These are phyloP conservation scores for Annulohypoxylon truncatum DNA, from an alignment of 2,329 filamentous ascomycete genomes.

Conservation along the genomic window DNA sequence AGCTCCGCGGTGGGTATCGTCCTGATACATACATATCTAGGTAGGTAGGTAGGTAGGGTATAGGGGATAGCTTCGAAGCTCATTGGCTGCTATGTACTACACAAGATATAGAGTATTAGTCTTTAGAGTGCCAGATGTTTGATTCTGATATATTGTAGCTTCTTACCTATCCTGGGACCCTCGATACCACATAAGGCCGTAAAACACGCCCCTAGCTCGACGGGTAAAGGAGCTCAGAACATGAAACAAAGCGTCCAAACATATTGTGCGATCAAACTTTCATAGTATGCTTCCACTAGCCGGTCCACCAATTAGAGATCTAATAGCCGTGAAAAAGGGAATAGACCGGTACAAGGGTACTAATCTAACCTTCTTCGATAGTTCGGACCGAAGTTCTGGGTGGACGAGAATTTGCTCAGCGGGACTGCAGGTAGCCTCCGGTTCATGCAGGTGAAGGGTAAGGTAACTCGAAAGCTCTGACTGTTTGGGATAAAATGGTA, in stretches of 20 bases:
- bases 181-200: conserved; percentile 5
- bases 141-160: background rate
- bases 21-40: background rate
- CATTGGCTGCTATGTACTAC: background rate
- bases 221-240: background rate
- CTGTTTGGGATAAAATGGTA: background rate
- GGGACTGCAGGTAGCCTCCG: conserved; percentile 32
- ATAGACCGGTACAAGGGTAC: background rate
- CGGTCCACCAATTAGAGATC: background rate
- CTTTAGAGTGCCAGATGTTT: background rate
- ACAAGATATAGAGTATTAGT: background rate
- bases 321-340: background rate
- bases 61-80: background rate
- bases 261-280: conserved; percentile 5
- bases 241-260: conserved; percentile 8
- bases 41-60: background rate
- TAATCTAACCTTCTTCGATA: background rate
- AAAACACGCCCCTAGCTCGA: background rate
- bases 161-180: background rate
- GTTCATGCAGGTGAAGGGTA: conserved; percentile 13
- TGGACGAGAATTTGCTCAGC: conserved; percentile 24
- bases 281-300: background rate
- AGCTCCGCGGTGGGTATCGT: background rate
- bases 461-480: conserved; percentile 12
- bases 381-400: background rate